Evolutionary conservation across 2,329 filamentous ascomycete genomes (phyloP).

Genomic region (Paecilomyces dactylethromorphus): DNA sequence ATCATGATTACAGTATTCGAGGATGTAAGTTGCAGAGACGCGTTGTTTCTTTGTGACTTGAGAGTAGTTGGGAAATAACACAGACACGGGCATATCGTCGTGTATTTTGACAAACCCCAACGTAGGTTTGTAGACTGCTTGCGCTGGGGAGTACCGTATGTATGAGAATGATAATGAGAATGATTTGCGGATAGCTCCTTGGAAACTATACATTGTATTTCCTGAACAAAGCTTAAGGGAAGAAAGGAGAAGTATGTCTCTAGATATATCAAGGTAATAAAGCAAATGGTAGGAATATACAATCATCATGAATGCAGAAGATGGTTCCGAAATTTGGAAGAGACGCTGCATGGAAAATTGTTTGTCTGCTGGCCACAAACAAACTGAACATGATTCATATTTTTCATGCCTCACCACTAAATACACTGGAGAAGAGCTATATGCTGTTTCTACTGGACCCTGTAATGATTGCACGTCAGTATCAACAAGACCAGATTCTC

Average conservation of each 20-base stretch:
- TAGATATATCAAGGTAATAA: not conserved
- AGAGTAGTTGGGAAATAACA: not conserved
- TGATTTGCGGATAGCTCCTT: not conserved
- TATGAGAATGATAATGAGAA: not conserved
- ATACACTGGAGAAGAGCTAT: not conserved
- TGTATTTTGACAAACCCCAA: not conserved
- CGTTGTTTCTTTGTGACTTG: not conserved
- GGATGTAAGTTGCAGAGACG: not conserved
- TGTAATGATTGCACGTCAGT: not conserved
- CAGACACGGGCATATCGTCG: not conserved
- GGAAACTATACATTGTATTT: not conserved
- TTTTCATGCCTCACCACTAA: not conserved
- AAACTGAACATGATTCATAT: not conserved
- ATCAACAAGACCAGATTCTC: too few species aligned
- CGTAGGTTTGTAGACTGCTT: not conserved
- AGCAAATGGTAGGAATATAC: too few species aligned
- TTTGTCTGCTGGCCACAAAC: not conserved
- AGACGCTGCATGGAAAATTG: too few species aligned
- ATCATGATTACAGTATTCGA: not conserved
- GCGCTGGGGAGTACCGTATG: not conserved
- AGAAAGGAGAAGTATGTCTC: not conserved
- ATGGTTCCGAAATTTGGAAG: too few species aligned
- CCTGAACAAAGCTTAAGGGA: not conserved
- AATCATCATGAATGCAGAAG: too few species aligned
- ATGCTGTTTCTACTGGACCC: constrained; percentile 1